Conservation (phyloP, 2,329 filamentous ascomycete genomes). For the Aspergillus awamori region DNA sequence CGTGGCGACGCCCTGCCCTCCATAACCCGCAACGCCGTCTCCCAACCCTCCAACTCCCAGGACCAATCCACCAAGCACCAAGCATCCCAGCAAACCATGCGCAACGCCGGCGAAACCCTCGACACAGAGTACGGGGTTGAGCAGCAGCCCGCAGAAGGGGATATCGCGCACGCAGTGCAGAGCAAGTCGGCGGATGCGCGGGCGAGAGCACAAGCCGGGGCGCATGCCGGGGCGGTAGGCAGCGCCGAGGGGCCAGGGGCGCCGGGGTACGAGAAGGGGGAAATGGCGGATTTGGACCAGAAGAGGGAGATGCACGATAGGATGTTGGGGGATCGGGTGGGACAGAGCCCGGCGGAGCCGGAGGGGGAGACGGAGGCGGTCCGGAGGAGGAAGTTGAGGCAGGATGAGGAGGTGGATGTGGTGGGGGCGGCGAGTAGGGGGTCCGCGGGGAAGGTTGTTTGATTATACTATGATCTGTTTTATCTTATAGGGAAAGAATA, state of each 20-base stretch:
- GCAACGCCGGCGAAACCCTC: constrained; percentile 25
- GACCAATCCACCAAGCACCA: constrained; percentile 22
- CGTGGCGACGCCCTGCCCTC: constrained; percentile 29
- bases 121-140: constrained; percentile 42
- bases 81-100: constrained; percentile 20
- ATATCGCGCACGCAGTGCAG: constrained; percentile 37
- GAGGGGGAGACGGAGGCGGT: constrained; percentile 29
- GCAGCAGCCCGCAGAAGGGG: constrained; percentile 39
- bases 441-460: constrained; percentile 33
- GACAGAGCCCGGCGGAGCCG: constrained; percentile 22
- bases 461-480: not conserved
- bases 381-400: constrained; percentile 31
- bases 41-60: constrained; percentile 34
- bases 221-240: constrained; percentile 40
- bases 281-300: constrained; percentile 36
- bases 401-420: constrained; percentile 34
- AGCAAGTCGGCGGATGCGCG: constrained; percentile 25
- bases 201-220: constrained; percentile 34
- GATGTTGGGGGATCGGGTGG: constrained; percentile 32
- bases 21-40: constrained; percentile 32
- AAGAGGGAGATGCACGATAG: constrained; percentile 40
- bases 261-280: constrained; percentile 37
- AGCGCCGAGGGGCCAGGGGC: constrained; percentile 32
- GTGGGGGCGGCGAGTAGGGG: constrained; percentile 30
- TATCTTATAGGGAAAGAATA: not conserved